Percentiles rank a stretch among this genome's conserved stretches.
Evolutionary conservation across 495 filamentous ascomycete species (phyloP).

Genomic region (Trichoderma orchidacearum): DNA sequence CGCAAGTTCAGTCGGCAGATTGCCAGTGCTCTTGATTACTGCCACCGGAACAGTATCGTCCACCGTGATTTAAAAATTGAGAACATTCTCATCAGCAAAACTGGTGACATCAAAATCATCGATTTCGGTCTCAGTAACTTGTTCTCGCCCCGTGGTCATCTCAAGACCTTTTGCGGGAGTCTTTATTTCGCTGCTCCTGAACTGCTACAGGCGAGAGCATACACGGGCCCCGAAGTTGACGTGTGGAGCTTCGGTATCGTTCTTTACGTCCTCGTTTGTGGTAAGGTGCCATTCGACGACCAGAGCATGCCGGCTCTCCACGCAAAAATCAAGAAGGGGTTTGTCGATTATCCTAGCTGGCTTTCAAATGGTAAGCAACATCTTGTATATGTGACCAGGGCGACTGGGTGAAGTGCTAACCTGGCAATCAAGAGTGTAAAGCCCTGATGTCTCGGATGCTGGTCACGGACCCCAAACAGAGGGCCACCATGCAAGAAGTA

Average conservation of each 20-base stretch:
- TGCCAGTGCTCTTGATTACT: conserved; percentile 96
- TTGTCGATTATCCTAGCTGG: conserved; percentile 91
- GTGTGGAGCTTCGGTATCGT: conserved; percentile 99
- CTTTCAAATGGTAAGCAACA: conserved; percentile 62
- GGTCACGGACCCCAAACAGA: conserved; percentile 81
- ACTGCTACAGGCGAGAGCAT: conserved; percentile 82
- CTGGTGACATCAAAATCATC: conserved; percentile 98
- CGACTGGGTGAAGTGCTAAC: not conserved
- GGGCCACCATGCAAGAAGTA: conserved; percentile 80
- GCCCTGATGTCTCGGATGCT: conserved; percentile 92
- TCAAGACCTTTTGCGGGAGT: conserved; percentile 97
- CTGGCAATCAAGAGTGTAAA: conserved; percentile 57
- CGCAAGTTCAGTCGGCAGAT: conserved; percentile 97
- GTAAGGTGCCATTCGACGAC: conserved; percentile 97
- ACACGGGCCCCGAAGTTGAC: conserved; percentile 93
- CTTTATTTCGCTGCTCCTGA: conserved; percentile 97
- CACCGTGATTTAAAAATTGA: conserved; percentile 98
- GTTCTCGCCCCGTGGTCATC: conserved; percentile 71
- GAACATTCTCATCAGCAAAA: conserved; percentile 99
- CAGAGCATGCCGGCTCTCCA: conserved; percentile 98
- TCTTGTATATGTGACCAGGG: not conserved
- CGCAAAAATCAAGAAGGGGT: conserved; percentile 96
- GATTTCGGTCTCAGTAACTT: conserved; percentile 97
- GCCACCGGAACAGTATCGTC: conserved; percentile 96
- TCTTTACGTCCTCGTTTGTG: conserved; percentile 94